These are phyloP conservation scores for Bidens hawaiensis DNA, from an alignment of 140 eudicot species.

Conservation along the genomic window DNA sequence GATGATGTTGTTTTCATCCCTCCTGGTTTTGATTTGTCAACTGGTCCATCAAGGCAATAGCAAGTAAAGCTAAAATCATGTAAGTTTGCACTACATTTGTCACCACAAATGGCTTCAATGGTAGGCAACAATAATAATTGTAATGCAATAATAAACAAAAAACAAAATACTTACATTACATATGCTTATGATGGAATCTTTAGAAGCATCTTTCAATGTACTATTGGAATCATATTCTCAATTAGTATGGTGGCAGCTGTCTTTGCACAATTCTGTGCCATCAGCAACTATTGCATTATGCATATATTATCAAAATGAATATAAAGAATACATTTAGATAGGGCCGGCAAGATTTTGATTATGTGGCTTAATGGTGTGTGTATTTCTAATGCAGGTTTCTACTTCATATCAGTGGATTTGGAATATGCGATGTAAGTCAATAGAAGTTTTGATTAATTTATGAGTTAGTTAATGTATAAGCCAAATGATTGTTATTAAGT, in stretches of 20 bases:
- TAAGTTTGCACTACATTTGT: conserved; percentile 16
- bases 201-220: conserved; percentile 9
- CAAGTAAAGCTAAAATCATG: conserved; percentile 11
- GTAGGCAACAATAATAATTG: not conserved
- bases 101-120: not conserved
- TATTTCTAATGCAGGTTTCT: conserved; percentile 14
- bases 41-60: conserved; percentile 36
- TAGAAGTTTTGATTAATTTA: not conserved
- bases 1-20: conserved; percentile 95
- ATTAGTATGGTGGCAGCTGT: conserved; percentile 12
- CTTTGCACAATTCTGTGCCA: conserved; percentile 16
- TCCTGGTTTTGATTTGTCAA: conserved; percentile 82
- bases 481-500: not conserved
- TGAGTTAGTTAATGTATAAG: conserved; percentile 1
- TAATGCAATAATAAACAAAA: not conserved
- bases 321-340: not conserved
- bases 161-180: not conserved
- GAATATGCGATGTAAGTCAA: not conserved
- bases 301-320: not conserved
- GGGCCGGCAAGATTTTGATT: not conserved
- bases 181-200: conserved; percentile 1
- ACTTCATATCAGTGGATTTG: not conserved
- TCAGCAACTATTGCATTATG: conserved; percentile 9
- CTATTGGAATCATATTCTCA: conserved; percentile 22
- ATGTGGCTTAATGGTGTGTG: not conserved